Evolutionary conservation across 257 asterid species (phyloP), one percentile per base, ranked within the genome.

Genomic region (Craterostigma plantagineum): DNA sequence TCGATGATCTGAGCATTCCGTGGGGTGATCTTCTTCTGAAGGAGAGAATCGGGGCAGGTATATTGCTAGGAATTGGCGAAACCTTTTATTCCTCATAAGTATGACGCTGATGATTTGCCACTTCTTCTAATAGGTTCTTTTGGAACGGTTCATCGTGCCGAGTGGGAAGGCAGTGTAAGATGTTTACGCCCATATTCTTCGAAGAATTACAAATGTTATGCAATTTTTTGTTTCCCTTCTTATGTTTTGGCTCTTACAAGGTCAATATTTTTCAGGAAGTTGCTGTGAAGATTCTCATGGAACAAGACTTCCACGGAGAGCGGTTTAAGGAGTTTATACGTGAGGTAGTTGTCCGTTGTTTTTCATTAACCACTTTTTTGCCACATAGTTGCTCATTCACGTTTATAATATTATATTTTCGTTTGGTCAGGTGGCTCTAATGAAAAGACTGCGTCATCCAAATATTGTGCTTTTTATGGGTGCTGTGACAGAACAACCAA

Each of bases 91-190:
- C 8, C 48, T n/a, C n/a, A n/a, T 47, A 9, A 49, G 11, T 54
- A 30, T 53, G 61, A 54, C n/a, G n/a, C 33, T 9, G 17, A 14
- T 4, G 1, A 15, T 49, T 16, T 39, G 38, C 55, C 4, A 35
- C 7, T 33, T 15, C 34, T 40, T 34, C 39, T 54, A 38, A 38
- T 63, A 90, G 98, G 98, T 50, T 90, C 98, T 47, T 90, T 90
- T 65, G 98, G 98, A 68, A 83, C 94, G 16, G 98, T 90, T 56
- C 91, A 82, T 69, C 92, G 98, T 50, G 98, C 95, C 53, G 98
- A 90, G 43, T 90, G 98, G 98, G 90, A 90, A 63, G 98, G 93
- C 61, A 82, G 92, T 51, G 95, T 83, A 30, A 75, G 98, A 69
- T 16, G 18, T 55, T 23, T 23, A 23, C 30, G 30, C 30, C 30